Percentiles rank a stretch among this genome's conserved stretches.
Evolutionary conservation across 1,284 basidiomycete species (phyloP).

Genomic region (Cutaneotrichosporon spelunceum): DNA sequence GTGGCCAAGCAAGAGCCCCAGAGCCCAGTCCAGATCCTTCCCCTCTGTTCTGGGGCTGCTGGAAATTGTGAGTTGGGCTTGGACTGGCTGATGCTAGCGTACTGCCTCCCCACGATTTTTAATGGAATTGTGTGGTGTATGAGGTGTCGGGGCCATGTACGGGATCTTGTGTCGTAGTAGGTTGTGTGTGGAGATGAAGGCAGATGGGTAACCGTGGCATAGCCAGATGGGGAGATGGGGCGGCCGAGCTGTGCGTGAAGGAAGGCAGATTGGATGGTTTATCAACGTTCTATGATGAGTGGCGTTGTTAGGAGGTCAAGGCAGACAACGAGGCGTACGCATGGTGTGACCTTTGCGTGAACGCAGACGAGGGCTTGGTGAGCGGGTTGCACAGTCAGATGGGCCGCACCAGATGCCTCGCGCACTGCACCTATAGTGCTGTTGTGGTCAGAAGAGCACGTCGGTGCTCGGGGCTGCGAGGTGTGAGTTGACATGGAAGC

Average conservation of each 20-base stretch:
- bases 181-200: too few relatives aligned
- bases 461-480: not conserved
- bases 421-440: not conserved
- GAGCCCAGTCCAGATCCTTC: not conserved
- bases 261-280: too few relatives aligned
- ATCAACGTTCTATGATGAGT: too few relatives aligned
- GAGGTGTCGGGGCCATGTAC: not conserved
- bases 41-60: not conserved
- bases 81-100: not conserved
- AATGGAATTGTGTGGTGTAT: constrained; percentile 6
- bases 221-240: too few relatives aligned
- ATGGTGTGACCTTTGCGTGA: too few relatives aligned
- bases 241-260: not conserved
- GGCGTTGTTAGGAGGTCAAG: too few relatives aligned
- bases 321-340: too few relatives aligned
- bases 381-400: not conserved
- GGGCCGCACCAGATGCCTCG: not conserved
- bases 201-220: not conserved
- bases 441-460: not conserved
- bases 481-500: not conserved
- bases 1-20: too few relatives aligned
- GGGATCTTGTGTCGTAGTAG: not conserved
- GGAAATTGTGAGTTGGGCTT: not conserved
- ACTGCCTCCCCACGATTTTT: constrained; percentile 3
- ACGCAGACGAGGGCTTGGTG: not conserved